phyloP scores from a whole-genome alignment of 1,284 basidiomycete genomes.

The Golubevia pallescens region DNA sequence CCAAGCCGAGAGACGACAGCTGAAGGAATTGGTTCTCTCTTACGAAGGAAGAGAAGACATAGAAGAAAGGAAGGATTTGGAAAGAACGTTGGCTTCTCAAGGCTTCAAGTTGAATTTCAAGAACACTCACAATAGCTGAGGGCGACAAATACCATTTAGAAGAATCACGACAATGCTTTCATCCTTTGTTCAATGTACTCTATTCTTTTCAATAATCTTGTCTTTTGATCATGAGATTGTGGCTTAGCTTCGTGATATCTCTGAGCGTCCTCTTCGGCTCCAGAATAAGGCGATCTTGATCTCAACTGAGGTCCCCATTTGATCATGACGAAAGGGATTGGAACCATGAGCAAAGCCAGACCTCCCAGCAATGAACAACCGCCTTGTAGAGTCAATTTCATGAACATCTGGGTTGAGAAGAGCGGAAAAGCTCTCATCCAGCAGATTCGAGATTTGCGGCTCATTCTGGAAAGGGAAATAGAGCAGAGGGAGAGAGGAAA shows the following conservation, averaged over 20 bases:
- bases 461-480: no score
- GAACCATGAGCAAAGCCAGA: conserved; percentile 6
- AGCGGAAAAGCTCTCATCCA: no score
- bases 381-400: conserved; percentile 3
- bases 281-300: conserved; percentile 23
- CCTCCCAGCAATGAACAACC: conserved; percentile 14
- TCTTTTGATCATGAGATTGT: no score
- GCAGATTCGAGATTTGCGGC: no score
- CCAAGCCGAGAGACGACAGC: conserved; percentile 45
- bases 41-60: conserved; percentile 15
- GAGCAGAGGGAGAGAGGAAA: no score
- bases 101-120: background rate
- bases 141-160: no score
- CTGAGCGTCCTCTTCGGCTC: no score
- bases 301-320: conserved; percentile 44
- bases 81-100: background rate
- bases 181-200: no score
- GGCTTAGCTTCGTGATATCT: no score
- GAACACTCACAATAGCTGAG: background rate
- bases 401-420: conserved; percentile 9
- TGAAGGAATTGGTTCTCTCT: conserved; percentile 53
- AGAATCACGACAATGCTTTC: no score
- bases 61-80: background rate
- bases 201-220: no score
- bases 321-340: conserved; percentile 36